Evolutionary conservation across 441 rosid genomes (phyloP).

Genomic region (Lepidium campestre): DNA sequence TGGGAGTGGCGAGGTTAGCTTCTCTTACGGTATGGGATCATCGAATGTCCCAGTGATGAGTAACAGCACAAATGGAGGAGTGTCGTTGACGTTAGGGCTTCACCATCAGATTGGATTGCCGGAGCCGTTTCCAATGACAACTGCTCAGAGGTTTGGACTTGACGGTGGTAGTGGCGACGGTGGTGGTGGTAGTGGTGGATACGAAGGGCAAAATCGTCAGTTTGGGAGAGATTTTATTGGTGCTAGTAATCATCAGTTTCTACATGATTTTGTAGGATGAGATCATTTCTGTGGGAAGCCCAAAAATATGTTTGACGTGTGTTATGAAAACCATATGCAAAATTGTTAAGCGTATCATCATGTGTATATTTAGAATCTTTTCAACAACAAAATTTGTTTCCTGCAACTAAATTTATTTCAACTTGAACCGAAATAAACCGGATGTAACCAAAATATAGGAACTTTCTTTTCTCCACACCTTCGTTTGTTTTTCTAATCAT

Average conservation of each 20-base stretch:
- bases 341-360: no score
- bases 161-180: constrained; percentile 42
- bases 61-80: constrained; percentile 30
- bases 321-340: constrained; percentile 4
- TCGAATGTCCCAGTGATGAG: constrained; percentile 27
- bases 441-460: no score
- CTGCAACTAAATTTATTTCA: no score
- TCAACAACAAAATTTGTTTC: no score
- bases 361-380: no score
- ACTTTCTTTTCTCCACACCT: no score
- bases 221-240: constrained; percentile 61
- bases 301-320: neutral
- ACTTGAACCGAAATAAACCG: no score
- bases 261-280: constrained; percentile 81
- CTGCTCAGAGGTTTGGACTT: constrained; percentile 65
- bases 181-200: constrained; percentile 48
- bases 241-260: constrained; percentile 44
- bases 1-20: constrained; percentile 23
- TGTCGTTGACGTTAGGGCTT: constrained; percentile 78
- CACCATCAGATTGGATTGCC: constrained; percentile 73
- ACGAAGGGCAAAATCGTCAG: constrained; percentile 53
- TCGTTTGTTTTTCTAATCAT: no score
- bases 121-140: constrained; percentile 54
- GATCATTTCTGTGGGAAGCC: constrained; percentile 12
- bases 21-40: constrained; percentile 19